Percentiles rank a stretch among this genome's conserved stretches.
Evolutionary conservation across 225 moss, liverwort and hornwort genomes (phyloP).

Genomic region (Straminergon stramineum): DNA sequence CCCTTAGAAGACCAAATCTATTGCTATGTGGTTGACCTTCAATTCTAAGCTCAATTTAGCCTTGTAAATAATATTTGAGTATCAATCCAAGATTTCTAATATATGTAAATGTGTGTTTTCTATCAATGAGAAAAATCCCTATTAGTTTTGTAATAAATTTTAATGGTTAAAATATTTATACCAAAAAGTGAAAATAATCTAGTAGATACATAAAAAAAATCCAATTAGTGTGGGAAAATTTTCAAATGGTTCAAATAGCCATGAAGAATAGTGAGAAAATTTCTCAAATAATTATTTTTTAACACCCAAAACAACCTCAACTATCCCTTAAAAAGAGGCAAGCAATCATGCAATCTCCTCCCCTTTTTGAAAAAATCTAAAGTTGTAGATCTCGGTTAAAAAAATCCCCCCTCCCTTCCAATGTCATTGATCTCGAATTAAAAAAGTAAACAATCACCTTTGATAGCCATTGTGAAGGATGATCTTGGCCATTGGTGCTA

Average conservation of each 20-base stretch:
- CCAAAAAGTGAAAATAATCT: neutral
- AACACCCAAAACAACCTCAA: neutral
- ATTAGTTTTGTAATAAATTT: neutral
- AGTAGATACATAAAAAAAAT: neutral
- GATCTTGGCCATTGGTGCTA: too few species aligned
- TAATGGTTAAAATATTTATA: neutral
- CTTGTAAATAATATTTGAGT: neutral
- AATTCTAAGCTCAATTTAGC: neutral
- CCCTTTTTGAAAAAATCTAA: too few species aligned
- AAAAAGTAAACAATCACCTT: too few species aligned
- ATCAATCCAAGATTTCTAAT: neutral
- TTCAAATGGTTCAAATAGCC: neutral
- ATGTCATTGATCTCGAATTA: too few species aligned
- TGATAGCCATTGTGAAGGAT: too few species aligned
- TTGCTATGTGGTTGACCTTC: neutral
- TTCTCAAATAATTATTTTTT: neutral
- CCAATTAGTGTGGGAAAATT: neutral
- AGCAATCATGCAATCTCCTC: too few species aligned
- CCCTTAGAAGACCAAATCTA: accelerated
- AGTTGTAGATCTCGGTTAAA: too few species aligned
- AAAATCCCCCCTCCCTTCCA: too few species aligned
- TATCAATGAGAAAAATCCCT: neutral
- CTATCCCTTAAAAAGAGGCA: too few species aligned
- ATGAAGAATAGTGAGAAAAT: neutral
- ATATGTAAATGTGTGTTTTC: neutral